These are phyloP conservation scores for Cardamine occulta DNA, from an alignment of 345 rosid genomes.

Conservation along the genomic window DNA sequence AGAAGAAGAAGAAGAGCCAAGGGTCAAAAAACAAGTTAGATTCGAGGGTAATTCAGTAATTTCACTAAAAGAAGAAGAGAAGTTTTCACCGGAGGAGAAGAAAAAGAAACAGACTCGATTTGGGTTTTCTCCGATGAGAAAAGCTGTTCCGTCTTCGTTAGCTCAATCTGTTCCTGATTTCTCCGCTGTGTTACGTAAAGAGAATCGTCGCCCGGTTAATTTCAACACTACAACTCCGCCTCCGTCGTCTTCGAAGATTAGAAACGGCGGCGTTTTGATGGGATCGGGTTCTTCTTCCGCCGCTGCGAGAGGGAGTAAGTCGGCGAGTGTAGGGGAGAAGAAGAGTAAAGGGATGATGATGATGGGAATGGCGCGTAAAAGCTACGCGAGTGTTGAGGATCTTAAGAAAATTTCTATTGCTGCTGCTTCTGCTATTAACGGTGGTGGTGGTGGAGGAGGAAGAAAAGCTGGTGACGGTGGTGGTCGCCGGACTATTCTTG, in stretches of 20 bases:
- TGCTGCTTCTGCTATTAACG: slow-evolving; percentile 59
- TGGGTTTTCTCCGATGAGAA: slow-evolving; percentile 40
- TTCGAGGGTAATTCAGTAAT: slow-evolving; percentile 47
- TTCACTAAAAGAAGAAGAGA: slow-evolving; percentile 38
- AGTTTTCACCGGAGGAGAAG: slow-evolving; percentile 29
- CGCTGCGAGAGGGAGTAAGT: slow-evolving; percentile 62
- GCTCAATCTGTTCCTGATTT: slow-evolving; percentile 94
- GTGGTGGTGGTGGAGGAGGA: slow-evolving; percentile 52
- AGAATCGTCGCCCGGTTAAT: slow-evolving; percentile 69
- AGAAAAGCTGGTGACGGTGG: slow-evolving; percentile 35
- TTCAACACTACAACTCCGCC: slow-evolving; percentile 53
- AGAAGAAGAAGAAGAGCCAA: slow-evolving; percentile 45
- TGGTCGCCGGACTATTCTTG: slow-evolving; percentile 51
- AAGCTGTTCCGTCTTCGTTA: slow-evolving; percentile 41
- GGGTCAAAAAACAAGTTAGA: slow-evolving; percentile 57
- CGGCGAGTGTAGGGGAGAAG: slow-evolving; percentile 69
- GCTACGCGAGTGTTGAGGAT: slow-evolving; percentile 71
- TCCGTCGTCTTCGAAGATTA: slow-evolving; percentile 45
- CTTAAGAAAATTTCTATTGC: slow-evolving; percentile 62
- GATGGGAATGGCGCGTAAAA: slow-evolving; percentile 60
- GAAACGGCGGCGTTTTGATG: slow-evolving; percentile 37
- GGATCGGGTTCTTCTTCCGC: slow-evolving; percentile 43
- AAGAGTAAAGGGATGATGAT: slow-evolving; percentile 47
- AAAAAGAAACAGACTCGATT: slow-evolving; percentile 67
- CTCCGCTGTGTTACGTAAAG: slow-evolving; percentile 72